Evolutionary conservation across 1,284 basidiomycete species (phyloP).

Genomic region (Megacollybia platyphylla): DNA sequence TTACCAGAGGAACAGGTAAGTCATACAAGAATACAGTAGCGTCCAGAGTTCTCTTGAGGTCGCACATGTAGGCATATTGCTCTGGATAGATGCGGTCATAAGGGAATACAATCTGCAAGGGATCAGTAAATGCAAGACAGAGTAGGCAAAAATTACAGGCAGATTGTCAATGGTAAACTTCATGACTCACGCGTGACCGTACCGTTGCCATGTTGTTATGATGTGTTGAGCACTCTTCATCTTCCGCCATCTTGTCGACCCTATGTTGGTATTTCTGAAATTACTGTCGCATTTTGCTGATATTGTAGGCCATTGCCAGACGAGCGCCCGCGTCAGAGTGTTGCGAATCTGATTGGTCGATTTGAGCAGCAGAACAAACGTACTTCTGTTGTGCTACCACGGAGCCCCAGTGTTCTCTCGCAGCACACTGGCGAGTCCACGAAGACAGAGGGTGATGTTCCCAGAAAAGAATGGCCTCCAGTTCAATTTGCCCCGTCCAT

Average conservation of each 20-base stretch:
- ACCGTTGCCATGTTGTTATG: neutral
- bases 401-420: constrained; percentile 51
- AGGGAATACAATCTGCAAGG: constrained; percentile 71
- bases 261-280: constrained; percentile 9
- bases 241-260: constrained; percentile 8
- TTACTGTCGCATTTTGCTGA: neutral
- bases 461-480: constrained; percentile 70
- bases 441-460: constrained; percentile 39
- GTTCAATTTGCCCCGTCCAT: neutral
- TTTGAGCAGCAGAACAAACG: constrained; percentile 70
- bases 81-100: constrained; percentile 90
- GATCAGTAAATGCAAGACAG: constrained; percentile 6
- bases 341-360: constrained; percentile 73
- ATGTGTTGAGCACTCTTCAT: neutral
- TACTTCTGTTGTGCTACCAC: constrained; percentile 29
- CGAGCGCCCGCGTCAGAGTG: constrained; percentile 68
- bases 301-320: constrained; percentile 61
- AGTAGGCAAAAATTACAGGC: constrained; percentile 38
- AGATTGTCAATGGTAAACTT: constrained; percentile 95
- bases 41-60: constrained; percentile 93
- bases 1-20: constrained; percentile 1
- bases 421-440: constrained; percentile 44
- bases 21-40: constrained; percentile 37
- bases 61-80: constrained; percentile 99
- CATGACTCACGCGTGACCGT: constrained; percentile 36